phyloP scores from a whole-genome alignment of 805 yeast genomes.

The Cyberlindnera euphorbiae region DNA sequence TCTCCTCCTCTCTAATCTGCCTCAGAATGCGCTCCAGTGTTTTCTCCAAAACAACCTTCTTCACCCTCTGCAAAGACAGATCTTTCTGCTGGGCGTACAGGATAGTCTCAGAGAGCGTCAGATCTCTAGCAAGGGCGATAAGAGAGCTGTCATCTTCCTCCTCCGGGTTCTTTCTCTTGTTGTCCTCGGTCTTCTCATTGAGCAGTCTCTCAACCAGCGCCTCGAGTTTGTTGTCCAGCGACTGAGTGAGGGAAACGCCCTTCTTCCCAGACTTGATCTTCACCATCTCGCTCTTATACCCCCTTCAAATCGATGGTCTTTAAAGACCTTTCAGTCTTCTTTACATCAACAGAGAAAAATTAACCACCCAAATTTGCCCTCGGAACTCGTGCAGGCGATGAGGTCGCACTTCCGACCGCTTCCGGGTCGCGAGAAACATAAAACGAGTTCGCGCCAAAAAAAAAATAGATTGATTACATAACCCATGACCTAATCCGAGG shows the following conservation, averaged over 20 bases:
- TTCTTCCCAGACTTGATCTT: constrained; percentile 26
- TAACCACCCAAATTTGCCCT: no score
- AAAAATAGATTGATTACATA: no score
- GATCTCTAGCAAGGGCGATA: constrained; percentile 59
- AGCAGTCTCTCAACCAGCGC: constrained; percentile 51
- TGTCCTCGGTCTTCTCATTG: constrained; percentile 53
- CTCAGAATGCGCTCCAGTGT: constrained; percentile 57
- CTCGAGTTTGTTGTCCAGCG: constrained; percentile 53
- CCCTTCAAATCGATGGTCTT: no score
- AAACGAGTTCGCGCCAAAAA: no score
- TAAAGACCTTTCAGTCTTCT: no score
- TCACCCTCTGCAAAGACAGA: constrained; percentile 61
- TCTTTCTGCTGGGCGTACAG: constrained; percentile 61
- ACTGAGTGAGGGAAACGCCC: constrained; percentile 22
- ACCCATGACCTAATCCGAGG: no score
- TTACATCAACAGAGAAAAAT: background rate
- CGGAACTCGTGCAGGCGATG: no score
- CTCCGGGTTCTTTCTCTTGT: constrained; percentile 28
- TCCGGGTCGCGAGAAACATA: no score
- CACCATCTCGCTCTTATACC: constrained; percentile 31
- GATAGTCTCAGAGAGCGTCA: constrained; percentile 47
- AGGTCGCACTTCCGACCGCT: no score
- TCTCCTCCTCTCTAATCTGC: constrained; percentile 55
- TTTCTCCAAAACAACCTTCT: constrained; percentile 57
- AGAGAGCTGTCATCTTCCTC: constrained; percentile 30